Percentiles rank a stretch among this genome's conserved stretches.
phyloP scores from a whole-genome alignment of 176 grass and related monocot genomes.

The Tillandsia leiboldiana region DNA sequence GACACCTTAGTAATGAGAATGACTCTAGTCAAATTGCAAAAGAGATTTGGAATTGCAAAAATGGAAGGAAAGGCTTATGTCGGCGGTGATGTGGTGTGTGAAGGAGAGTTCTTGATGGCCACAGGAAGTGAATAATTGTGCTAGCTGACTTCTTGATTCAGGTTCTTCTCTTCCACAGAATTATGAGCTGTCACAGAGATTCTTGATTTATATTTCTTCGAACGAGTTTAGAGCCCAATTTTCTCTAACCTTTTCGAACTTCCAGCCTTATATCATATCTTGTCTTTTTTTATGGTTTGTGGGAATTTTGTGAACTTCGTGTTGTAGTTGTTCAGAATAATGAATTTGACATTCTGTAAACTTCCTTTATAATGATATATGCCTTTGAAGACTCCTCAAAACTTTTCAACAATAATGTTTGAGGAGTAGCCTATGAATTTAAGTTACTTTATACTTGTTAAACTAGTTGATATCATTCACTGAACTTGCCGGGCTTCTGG shows the following conservation, averaged over 20 bases:
- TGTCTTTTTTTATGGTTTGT: background rate
- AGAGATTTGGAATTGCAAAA: conserved; percentile 84
- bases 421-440: background rate
- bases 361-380: background rate
- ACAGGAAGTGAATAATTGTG: conserved; percentile 30
- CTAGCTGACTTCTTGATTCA: background rate
- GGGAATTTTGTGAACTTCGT: background rate
- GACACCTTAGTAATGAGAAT: conserved; percentile 97
- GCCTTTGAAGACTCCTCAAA: background rate
- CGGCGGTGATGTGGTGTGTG: conserved; percentile 72
- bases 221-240: background rate
- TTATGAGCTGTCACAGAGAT: background rate
- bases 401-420: background rate
- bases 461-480: background rate
- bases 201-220: background rate
- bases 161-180: background rate
- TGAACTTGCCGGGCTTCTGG: background rate
- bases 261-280: background rate
- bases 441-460: background rate
- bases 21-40: conserved; percentile 83
- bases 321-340: background rate
- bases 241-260: background rate
- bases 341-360: background rate
- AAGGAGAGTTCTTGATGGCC: conserved; percentile 82
- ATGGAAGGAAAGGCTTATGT: conserved; percentile 98